Conservation (phyloP, 805 yeast species). For the Komagataella phaffii region DNA sequence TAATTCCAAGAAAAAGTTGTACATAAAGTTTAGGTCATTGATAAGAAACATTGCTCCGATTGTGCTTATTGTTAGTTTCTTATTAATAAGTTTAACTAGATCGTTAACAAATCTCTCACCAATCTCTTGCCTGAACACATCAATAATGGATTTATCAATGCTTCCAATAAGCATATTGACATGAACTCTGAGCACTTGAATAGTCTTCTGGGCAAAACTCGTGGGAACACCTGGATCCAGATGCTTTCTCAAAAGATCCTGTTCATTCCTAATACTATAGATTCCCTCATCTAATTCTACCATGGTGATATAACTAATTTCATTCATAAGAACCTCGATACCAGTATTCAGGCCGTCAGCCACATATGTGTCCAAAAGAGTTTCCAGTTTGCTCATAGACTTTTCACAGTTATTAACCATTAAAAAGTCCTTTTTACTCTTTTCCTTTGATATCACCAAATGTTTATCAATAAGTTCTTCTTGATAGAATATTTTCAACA, state of each 20-base stretch:
- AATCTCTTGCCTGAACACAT: constrained; percentile 88
- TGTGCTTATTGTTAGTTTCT: constrained; percentile 52
- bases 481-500: constrained; percentile 82
- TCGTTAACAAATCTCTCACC: constrained; percentile 75
- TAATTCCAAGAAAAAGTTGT: constrained; percentile 52
- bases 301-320: constrained; percentile 26
- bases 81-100: constrained; percentile 65
- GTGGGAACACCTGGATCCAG: background rate
- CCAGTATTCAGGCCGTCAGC: constrained; percentile 93
- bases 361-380: constrained; percentile 70
- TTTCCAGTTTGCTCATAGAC: constrained; percentile 44
- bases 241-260: constrained; percentile 5
- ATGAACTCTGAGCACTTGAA: constrained; percentile 40
- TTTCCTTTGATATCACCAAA: constrained; percentile 28
- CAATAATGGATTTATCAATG: constrained; percentile 79
- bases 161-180: constrained; percentile 63
- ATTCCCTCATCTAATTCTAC: constrained; percentile 25
- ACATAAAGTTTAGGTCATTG: constrained; percentile 68
- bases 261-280: constrained; percentile 27
- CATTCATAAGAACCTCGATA: constrained; percentile 75
- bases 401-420: constrained; percentile 72
- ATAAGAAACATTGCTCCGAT: constrained; percentile 77
- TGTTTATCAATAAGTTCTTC: constrained; percentile 55
- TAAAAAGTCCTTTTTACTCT: constrained; percentile 63
- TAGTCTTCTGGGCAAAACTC: constrained; percentile 9